Percentiles rank a stretch among this genome's conserved stretches.
Conservation (phyloP, 1,139 yeast species). For the Yarrowia galli region DNA sequence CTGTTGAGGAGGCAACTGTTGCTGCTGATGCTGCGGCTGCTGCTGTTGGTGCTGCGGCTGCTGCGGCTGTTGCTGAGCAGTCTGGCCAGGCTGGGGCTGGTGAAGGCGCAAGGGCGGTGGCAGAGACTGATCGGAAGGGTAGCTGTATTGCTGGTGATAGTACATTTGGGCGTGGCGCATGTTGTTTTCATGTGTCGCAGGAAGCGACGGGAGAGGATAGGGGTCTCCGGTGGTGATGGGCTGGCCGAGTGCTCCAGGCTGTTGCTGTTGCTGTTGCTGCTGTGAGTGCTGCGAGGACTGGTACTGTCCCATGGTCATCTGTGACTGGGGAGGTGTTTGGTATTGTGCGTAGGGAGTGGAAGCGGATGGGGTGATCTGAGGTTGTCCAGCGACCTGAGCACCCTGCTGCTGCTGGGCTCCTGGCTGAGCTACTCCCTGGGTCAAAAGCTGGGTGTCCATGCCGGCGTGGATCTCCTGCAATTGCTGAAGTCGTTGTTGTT, state of each 20-base stretch:
- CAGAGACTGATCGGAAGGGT: conserved; percentile 34
- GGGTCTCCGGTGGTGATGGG: conserved; percentile 36
- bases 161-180: conserved; percentile 37
- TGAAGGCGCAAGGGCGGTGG: conserved; percentile 40
- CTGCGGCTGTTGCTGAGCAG: conserved; percentile 40
- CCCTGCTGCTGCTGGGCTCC: conserved; percentile 2
- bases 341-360: conserved; percentile 8
- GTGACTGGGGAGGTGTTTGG: conserved; percentile 25
- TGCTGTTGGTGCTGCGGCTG: conserved; percentile 40
- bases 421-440: conserved; percentile 25
- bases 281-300: conserved; percentile 36
- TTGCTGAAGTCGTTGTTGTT: conserved; percentile 38
- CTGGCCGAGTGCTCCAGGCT: conserved; percentile 35
- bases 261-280: conserved; percentile 40
- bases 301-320: conserved; percentile 36
- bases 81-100: conserved; percentile 40
- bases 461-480: conserved; percentile 41
- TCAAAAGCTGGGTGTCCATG: conserved; percentile 37
- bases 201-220: conserved; percentile 37
- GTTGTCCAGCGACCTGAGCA: conserved; percentile 19
- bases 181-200: conserved; percentile 33
- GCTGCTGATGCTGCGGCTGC: conserved; percentile 39
- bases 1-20: conserved; percentile 40
- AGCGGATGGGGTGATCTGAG: conserved; percentile 10
- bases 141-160: conserved; percentile 36